phyloP scores from a whole-genome alignment of 139 green algal species.

The Closterium sp. region DNA sequence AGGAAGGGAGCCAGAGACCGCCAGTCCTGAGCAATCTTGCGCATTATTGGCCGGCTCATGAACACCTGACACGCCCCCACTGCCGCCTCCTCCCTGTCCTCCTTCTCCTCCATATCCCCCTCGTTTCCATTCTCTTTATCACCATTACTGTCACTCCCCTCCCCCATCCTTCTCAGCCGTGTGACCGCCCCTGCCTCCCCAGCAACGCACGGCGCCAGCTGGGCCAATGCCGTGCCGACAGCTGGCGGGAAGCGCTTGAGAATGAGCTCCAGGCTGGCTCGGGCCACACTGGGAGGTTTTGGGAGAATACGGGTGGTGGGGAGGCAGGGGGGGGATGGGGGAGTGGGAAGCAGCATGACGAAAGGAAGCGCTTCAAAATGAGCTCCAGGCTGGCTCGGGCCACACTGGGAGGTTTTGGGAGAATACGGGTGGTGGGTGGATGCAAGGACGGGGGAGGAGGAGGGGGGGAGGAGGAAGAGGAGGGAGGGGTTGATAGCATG shows the following conservation, averaged over 20 bases:
- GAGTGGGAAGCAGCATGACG: not conserved
- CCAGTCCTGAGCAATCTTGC: not conserved
- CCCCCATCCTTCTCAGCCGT: not conserved
- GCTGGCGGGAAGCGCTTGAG: not conserved
- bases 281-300: not conserved
- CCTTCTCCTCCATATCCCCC: not conserved
- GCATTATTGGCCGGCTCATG: not conserved
- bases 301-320: not conserved
- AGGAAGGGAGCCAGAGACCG: not conserved
- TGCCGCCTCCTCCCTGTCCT: not conserved
- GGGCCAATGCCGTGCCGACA: not conserved
- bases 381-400: not conserved
- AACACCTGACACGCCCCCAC: not conserved
- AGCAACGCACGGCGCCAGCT: not conserved
- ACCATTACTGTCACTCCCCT: not conserved
- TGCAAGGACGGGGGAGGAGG: too few relatives aligned
- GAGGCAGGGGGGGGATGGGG: too few relatives aligned
- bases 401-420: not conserved
- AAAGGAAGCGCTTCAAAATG: not conserved
- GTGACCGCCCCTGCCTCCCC: not conserved
- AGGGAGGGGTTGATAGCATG: too few relatives aligned
- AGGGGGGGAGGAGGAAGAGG: not conserved
- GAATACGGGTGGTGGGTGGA: not conserved
- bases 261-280: not conserved
- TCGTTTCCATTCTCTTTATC: not conserved